These are phyloP conservation scores for Fragaria nilgerrensis DNA, from an alignment of 306 rosid genomes.

Conservation along the genomic window DNA sequence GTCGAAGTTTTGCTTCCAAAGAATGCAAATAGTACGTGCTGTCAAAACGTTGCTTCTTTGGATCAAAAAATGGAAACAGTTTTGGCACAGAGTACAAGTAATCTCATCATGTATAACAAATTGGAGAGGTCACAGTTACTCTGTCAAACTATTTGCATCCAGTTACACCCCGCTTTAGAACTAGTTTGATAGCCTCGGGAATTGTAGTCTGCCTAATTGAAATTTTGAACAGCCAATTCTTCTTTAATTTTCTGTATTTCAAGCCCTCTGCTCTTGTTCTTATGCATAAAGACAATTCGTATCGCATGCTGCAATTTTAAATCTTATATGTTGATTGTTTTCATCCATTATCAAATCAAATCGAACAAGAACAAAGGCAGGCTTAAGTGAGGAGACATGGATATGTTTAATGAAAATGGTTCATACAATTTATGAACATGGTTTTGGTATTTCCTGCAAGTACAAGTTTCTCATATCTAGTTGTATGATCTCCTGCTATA, in stretches of 20 bases:
- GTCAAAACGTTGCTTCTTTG: neutral
- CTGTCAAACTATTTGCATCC: conserved; percentile 8
- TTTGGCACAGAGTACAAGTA: neutral
- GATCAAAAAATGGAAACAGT: neutral
- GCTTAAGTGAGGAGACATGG: neutral
- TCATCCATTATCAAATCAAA: neutral
- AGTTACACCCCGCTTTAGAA: neutral
- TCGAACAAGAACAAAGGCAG: neutral
- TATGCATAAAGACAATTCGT: conserved; percentile 20
- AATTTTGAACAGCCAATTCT: conserved; percentile 17
- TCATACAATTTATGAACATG: neutral
- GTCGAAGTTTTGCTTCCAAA: neutral
- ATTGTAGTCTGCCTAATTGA: conserved; percentile 17
- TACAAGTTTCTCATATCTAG: neutral
- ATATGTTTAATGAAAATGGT: neutral
- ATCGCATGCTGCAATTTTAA: conserved; percentile 25
- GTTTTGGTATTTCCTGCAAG: neutral
- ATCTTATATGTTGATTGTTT: neutral
- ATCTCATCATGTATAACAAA: neutral
- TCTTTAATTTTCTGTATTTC: conserved; percentile 1
- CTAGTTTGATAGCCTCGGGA: conserved; percentile 19
- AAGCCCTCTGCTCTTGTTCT: conserved; percentile 1
- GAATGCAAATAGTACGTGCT: neutral
- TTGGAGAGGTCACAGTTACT: neutral
- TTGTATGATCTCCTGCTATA: neutral